phyloP scores from a whole-genome alignment of 2,329 filamentous ascomycete genomes.

The Trichoderma asperellum region DNA sequence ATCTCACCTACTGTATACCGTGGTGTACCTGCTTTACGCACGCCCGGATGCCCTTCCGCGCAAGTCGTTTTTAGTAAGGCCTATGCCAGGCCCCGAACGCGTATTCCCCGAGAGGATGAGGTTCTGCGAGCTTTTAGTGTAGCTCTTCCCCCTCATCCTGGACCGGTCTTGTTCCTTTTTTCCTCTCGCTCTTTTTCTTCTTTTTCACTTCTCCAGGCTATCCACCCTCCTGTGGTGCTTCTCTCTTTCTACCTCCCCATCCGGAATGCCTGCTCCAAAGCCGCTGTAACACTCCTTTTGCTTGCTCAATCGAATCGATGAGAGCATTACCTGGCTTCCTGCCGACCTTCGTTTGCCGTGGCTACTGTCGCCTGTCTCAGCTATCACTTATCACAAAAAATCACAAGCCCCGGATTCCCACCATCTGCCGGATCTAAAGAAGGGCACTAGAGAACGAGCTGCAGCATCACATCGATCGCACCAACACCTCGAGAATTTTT shows the following conservation, averaged over 20 bases:
- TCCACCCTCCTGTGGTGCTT: conserved; percentile 18
- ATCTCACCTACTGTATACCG: conserved; percentile 13
- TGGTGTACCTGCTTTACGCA: neutral
- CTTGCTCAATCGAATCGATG: conserved; percentile 21
- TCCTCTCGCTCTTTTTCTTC: neutral
- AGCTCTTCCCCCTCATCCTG: conserved; percentile 21
- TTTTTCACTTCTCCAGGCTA: conserved; percentile 3
- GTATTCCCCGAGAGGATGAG: conserved; percentile 22
- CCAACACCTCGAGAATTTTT: neutral
- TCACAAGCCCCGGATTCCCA: conserved; percentile 23
- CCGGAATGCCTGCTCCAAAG: conserved; percentile 9
- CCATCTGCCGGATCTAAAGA: conserved; percentile 22
- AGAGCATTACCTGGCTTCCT: conserved; percentile 14
- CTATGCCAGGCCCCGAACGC: conserved; percentile 2
- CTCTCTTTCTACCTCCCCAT: neutral
- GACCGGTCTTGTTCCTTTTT: conserved; percentile 8
- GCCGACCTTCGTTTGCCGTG: conserved; percentile 14
- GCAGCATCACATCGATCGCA: conserved; percentile 5
- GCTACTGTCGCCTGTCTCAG: conserved; percentile 1
- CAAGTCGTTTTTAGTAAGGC: conserved; percentile 4
- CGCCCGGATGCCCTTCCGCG: conserved; percentile 26
- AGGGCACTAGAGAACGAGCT: conserved; percentile 4
- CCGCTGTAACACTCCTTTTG: conserved; percentile 7
- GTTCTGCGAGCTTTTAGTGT: conserved; percentile 25
- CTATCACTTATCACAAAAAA: conserved; percentile 27